Evolutionary conservation across 2,329 filamentous ascomycete species (phyloP), one percentile per base, ranked within the genome.

Genomic region (Fonsecaea pedrosoi): DNA sequence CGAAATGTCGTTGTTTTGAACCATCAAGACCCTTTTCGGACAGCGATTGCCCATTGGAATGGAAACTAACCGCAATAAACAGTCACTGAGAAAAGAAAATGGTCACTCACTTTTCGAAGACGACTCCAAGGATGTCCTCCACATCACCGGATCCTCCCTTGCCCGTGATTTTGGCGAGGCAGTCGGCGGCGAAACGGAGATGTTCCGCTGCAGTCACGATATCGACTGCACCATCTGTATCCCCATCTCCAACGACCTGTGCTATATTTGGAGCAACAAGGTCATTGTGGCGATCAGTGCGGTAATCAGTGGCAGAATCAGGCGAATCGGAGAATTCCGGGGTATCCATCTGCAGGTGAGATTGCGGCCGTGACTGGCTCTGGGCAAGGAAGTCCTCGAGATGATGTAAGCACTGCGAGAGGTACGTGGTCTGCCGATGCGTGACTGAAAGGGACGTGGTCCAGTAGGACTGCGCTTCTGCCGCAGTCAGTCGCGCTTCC

Each of bases 51-150:
- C 57, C 15, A 12, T 40, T 18, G 48, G 40, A 53, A 42, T n/a
- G 7, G 21, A 42, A 21, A 38, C 18, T 32, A 38, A 18, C 2
- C 9, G 18, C 15, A 50, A 34, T 21, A 13, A 8, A n/a, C 32
- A 72, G 60, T 65, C 34, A 34, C 35, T 40, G 54, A 62, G 48
- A 58, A n/a, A 58, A 62, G 18, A 50, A 54, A 50, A 59, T 63
- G 40, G 60, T 48, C 40, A 86, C 87, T 83, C 81, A 96, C 92
- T 96, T 98, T 78, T 98, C 94, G 81, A 99, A 99, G 3, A 99
- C 94, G 25, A 99, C 94, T 0, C 95, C 95, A 54, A 99, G 81
- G 7, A 99, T 92, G 76, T 98, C 95, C 77, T 99, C 94, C 15
- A 98, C 92, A 78, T 98, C 94, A 2, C 93, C 70, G 48, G 86